Base-by-base conservation (phyloP, 345 rosid genomes). In the Eucalyptus paniculata region DNA sequence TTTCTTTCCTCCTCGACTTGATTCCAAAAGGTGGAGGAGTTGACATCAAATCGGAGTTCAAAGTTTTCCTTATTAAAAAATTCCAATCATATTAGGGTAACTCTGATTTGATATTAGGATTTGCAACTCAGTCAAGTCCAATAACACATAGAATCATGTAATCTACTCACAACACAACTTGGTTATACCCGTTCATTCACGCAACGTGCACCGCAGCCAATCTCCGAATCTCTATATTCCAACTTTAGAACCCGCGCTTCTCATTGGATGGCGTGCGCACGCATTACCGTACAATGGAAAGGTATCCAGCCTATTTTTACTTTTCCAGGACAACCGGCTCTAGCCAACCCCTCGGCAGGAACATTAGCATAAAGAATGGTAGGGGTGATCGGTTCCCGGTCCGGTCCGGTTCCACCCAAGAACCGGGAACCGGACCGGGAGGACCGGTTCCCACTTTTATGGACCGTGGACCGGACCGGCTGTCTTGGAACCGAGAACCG, bases 71-170 rank as follows among this genome's bases (percentile, higher is more conserved):
- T 15, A n/a, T n/a, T n/a, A 0, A 14, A 65, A n/a, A 65, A 65
- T n/a, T 3, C n/a, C 77, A 65, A 65, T 65, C 10, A 65, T 14
- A 65, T 28, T 6, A 60, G 4, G 4, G 6, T 47, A 47, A 47
- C 50, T 47, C 14, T 12, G 50, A 47, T 47, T 47, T 47, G 50
- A 60, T 12, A 28, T 30, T 2, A 30, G 5, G 4, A 0, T 19
- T 2, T 4, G 0, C 0, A 7, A 7, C 9, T n/a, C 1, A 4
- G 2, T 2, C 67, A 12, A 12, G 19, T 15, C 21, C 19, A 0
- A 10, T 14, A 65, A 65, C 10, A 0, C 34, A 15, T 9, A 15
- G 37, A 65, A n/a, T 65, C 19, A 15, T 0, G 19, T 65, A 8
- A 65, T 65, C 5, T 28, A 28, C 32, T 60, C n/a, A 0, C 15